phyloP scores from a whole-genome alignment of 257 asterid species.

The Plectranthus barbatus region DNA sequence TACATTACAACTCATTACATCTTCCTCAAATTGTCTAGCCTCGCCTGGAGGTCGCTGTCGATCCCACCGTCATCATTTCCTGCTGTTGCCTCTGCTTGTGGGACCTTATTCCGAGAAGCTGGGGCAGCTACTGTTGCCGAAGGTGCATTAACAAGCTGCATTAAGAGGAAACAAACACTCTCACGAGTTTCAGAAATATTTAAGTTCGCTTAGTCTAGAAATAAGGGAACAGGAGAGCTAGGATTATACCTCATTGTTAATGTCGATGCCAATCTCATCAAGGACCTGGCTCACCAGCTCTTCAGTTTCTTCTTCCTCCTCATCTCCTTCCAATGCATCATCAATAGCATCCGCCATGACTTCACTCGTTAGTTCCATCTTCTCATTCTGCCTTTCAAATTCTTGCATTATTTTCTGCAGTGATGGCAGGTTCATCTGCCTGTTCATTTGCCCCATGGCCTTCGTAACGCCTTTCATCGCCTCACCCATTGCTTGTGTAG shows the following conservation, averaged over 20 bases:
- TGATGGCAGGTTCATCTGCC: constrained; percentile 97
- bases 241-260: constrained; percentile 70
- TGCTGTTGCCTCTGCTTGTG: constrained; percentile 85
- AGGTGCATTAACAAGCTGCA: constrained; percentile 91
- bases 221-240: neutral
- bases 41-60: constrained; percentile 94
- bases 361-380: constrained; percentile 90
- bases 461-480: constrained; percentile 99
- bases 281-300: constrained; percentile 94
- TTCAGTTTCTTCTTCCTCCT: constrained; percentile 97
- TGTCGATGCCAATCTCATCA: constrained; percentile 91
- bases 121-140: constrained; percentile 85
- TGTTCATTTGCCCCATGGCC: constrained; percentile 99
- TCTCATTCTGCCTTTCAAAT: constrained; percentile 91
- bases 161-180: constrained; percentile 1
- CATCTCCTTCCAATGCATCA: constrained; percentile 98
- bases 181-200: neutral
- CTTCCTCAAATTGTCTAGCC: constrained; percentile 94
- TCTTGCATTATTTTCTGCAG: constrained; percentile 98
- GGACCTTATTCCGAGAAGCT: constrained; percentile 62
- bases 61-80: constrained; percentile 80
- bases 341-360: constrained; percentile 98
- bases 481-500: constrained; percentile 99
- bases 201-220: neutral
- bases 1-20: constrained; percentile 34